Base-by-base conservation (phyloP, 768 basidiomycete genomes). In the Xerocomellus intermedius region DNA sequence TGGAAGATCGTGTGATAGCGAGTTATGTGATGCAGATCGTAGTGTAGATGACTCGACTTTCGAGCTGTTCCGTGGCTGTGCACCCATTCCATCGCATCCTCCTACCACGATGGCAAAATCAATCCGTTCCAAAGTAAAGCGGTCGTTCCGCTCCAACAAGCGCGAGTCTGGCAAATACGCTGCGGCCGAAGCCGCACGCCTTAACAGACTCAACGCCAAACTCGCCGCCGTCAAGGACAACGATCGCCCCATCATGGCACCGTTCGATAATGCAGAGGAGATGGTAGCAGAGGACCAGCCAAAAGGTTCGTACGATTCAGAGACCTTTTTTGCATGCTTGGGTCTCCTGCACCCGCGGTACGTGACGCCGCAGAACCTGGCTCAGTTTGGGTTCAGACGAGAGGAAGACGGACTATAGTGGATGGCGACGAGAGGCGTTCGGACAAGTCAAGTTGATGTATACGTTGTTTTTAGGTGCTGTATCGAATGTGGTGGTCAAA, bases 51-150 rank as follows among this genome's bases (percentile, higher is more conserved):
- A 38, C 35, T 41, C 35, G 24, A 19, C 13, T 19, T 14, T 39
- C 22, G 4, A n/a, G 10, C 10, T 24, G 4, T 10, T 28, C 6
- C 22, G 43, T 48, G 59, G 62, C 63, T 62, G 57, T 60, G 22
- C 50, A 37, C 6, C 16, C 48, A 42, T 14, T 26, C 46, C 46
- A 16, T 21, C 28, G 32, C 24, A 33, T 14, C 7, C 9, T 12
- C 43, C 7, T 9, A 36, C 6, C 12, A 36, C 41, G 21, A 62
- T 94, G 91, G 91, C 87, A 41, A 94, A 94, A 77, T 91, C 89
- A 42, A 79, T 82, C 38, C 78, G 91, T 65, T 90, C 89, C 8
- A 94, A 94, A 74, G 79, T 81, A 45, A 94, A 93, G 68, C 87
- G 91, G 30, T 73, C 81, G 14, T 89, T 82, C 71, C 87, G 91